phyloP scores from a whole-genome alignment of 139 green algal species.

The Gonium pectorale region DNA sequence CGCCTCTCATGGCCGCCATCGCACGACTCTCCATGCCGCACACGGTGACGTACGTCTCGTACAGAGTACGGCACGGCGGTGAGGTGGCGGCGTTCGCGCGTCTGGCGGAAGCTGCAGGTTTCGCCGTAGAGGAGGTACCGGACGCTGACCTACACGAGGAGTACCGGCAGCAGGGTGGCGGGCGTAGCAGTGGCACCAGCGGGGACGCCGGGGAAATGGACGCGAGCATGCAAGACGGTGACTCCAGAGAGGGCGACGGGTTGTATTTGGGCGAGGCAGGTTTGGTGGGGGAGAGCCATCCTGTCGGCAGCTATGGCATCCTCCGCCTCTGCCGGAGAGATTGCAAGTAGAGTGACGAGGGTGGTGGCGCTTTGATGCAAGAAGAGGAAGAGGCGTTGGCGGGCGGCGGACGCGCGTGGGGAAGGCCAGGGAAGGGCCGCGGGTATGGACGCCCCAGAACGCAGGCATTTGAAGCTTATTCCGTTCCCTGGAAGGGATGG shows the following conservation, averaged over 20 bases:
- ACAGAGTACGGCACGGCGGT: constrained; percentile 23
- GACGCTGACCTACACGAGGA: constrained; percentile 9
- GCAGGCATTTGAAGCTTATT: too few relatives aligned
- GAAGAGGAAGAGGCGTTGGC: too few relatives aligned
- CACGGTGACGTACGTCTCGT: constrained; percentile 47
- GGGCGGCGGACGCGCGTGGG: too few relatives aligned
- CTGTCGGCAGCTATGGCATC: constrained; percentile 29
- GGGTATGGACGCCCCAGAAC: too few relatives aligned
- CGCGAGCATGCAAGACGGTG: not conserved
- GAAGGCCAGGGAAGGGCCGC: too few relatives aligned
- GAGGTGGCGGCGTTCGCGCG: constrained; percentile 15
- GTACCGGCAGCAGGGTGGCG: constrained; percentile 21
- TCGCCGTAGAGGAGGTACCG: constrained; percentile 35
- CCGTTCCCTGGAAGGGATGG: too few relatives aligned
- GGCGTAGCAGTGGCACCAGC: constrained; percentile 66
- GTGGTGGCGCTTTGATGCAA: too few relatives aligned
- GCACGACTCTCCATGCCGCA: constrained; percentile 43
- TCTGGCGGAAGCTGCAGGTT: constrained; percentile 41
- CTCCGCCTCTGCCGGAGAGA: constrained; percentile 28
- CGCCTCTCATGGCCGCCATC: constrained; percentile 43
- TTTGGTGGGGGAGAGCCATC: too few relatives aligned
- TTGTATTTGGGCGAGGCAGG: not conserved
- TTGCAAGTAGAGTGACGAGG: not conserved
- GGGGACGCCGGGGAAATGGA: constrained; percentile 3
- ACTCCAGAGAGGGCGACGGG: not conserved